phyloP scores from a whole-genome alignment of 2,329 filamentous ascomycete species.

The Botrytis byssoidea region DNA sequence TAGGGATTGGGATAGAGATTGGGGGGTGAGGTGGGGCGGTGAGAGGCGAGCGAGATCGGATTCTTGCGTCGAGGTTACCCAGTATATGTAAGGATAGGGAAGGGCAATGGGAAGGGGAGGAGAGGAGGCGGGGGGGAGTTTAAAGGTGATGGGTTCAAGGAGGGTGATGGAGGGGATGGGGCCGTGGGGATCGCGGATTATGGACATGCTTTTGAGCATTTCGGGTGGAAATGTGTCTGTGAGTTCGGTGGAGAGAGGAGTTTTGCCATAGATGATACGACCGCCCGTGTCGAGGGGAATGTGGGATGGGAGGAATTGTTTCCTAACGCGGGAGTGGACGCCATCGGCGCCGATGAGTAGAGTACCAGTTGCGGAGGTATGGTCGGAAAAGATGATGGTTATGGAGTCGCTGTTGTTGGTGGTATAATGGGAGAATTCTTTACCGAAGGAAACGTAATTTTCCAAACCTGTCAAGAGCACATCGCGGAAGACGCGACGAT shows the following conservation, averaged over 20 bases:
- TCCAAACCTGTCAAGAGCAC: conserved; percentile 47
- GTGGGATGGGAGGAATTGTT: conserved; percentile 36
- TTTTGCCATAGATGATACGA: conserved; percentile 44
- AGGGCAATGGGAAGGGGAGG: background rate
- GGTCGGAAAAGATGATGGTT: conserved; percentile 38
- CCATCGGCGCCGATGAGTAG: background rate
- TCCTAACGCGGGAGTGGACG: background rate
- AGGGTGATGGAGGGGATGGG: background rate
- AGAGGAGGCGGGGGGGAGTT: background rate
- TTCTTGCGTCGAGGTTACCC: background rate
- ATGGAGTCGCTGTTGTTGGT: conserved; percentile 24
- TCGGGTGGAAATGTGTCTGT: conserved; percentile 20
- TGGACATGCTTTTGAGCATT: background rate
- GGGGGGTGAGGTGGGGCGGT: too few relatives aligned
- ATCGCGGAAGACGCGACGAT: conserved; percentile 39
- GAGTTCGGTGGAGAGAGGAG: conserved; percentile 37
- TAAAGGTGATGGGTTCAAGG: background rate
- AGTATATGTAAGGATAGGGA: background rate
- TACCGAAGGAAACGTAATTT: conserved; percentile 38
- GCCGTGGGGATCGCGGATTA: background rate
- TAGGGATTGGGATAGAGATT: background rate
- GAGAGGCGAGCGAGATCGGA: background rate
- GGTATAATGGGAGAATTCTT: background rate
- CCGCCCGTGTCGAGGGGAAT: conserved; percentile 41
- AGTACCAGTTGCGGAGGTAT: conserved; percentile 28